Conservation (phyloP, 768 basidiomycete species). For the Amanita thiersii region DNA sequence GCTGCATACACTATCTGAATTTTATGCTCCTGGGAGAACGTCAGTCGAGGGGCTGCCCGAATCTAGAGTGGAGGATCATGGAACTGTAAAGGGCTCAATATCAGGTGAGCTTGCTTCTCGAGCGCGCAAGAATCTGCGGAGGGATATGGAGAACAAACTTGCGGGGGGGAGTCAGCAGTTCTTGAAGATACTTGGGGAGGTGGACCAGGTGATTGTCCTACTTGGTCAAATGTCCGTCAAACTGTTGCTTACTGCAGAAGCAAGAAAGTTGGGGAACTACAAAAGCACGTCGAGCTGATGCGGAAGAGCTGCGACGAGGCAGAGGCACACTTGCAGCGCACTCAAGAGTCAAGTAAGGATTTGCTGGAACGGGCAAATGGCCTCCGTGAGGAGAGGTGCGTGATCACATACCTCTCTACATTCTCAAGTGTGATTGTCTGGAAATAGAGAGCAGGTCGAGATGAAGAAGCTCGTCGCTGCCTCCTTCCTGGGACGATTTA, state of each 20-base stretch:
- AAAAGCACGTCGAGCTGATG: constrained; percentile 76
- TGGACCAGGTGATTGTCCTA: constrained; percentile 69
- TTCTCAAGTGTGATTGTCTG: constrained; percentile 3
- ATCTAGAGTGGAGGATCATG: constrained; percentile 16
- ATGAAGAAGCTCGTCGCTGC: constrained; percentile 66
- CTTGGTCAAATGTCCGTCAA: constrained; percentile 1
- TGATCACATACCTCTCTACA: background rate
- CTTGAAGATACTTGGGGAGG: constrained; percentile 76
- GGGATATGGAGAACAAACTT: constrained; percentile 80
- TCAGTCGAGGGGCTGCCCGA: constrained; percentile 25
- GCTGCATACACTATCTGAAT: constrained; percentile 70
- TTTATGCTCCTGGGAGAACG: constrained; percentile 41
- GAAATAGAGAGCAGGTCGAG: constrained; percentile 55
- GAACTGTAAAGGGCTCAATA: too few relatives aligned
- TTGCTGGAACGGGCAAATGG: constrained; percentile 79
- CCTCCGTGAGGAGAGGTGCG: constrained; percentile 65
- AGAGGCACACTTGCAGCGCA: constrained; percentile 64
- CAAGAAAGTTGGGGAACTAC: constrained; percentile 80
- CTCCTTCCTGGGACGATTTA: constrained; percentile 81
- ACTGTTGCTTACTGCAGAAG: constrained; percentile 7
- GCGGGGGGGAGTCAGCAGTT: constrained; percentile 79
- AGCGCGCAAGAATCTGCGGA: constrained; percentile 71
- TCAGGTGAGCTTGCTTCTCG: constrained; percentile 61
- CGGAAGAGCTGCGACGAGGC: constrained; percentile 76
- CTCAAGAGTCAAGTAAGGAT: constrained; percentile 68